phyloP scores from a whole-genome alignment of 768 basidiomycete species.

The Artomyces pyxidatus region DNA sequence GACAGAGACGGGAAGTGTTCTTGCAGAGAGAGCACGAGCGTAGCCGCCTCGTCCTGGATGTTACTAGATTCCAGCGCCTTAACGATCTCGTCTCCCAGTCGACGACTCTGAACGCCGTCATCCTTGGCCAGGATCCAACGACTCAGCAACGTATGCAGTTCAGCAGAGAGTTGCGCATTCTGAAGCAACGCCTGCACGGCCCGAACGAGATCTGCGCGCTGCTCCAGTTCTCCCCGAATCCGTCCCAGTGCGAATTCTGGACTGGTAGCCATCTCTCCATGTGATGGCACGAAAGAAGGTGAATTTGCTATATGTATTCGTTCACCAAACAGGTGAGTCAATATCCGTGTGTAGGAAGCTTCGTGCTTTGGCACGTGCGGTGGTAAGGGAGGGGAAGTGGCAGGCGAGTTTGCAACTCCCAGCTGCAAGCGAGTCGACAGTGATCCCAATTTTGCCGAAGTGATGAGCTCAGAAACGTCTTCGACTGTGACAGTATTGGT shows the following conservation, averaged over 20 bases:
- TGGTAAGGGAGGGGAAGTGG: conserved; percentile 23
- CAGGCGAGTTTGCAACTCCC: conserved; percentile 27
- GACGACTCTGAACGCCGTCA: conserved; percentile 52
- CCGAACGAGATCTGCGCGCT: conserved; percentile 57
- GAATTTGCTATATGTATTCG: conserved; percentile 83
- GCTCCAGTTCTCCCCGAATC: conserved; percentile 73
- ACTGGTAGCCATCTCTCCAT: conserved; percentile 74
- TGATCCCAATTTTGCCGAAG: conserved; percentile 30
- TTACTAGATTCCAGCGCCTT: conserved; percentile 36
- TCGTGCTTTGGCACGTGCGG: conserved; percentile 87
- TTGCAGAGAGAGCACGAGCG: conserved; percentile 50
- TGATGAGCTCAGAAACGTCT: conserved; percentile 47
- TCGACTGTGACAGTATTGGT: conserved; percentile 27
- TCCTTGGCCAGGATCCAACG: conserved; percentile 78
- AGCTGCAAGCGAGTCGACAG: conserved; percentile 40
- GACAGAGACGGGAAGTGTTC: conserved; percentile 61
- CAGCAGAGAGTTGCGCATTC: conserved; percentile 35
- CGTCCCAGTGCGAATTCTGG: conserved; percentile 94
- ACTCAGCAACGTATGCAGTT: conserved; percentile 64
- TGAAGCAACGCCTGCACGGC: conserved; percentile 62
- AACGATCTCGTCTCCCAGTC: conserved; percentile 51
- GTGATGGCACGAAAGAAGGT: conserved; percentile 58
- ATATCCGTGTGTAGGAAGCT: conserved; percentile 82
- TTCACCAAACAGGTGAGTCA: conserved; percentile 70
- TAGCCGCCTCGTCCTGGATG: conserved; percentile 34